Conservation (phyloP, 345 rosid genomes). For the Eucalyptus pauciflora region DNA sequence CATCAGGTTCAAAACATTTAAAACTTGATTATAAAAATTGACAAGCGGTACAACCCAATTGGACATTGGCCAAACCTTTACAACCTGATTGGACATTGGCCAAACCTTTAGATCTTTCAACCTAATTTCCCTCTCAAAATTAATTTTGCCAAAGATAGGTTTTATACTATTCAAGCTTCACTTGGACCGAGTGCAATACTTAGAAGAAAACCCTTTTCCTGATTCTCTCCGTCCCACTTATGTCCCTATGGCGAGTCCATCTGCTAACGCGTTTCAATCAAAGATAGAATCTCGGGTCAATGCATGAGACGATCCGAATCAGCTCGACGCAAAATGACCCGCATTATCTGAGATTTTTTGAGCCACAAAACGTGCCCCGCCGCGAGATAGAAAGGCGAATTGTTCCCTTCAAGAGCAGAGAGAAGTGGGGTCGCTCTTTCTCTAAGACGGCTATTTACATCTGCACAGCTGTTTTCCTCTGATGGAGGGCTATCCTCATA, state of each 20-base stretch:
- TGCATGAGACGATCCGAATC: background rate
- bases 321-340: background rate
- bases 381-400: background rate
- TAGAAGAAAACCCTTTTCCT: background rate
- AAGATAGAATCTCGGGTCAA: background rate
- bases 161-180: background rate
- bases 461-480: background rate
- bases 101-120: background rate
- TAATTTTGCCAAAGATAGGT: background rate
- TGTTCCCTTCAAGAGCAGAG: background rate
- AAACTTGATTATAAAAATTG: background rate
- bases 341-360: background rate
- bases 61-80: background rate
- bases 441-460: background rate
- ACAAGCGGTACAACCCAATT: accelerated
- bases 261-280: background rate
- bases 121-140: background rate
- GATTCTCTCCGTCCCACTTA: background rate
- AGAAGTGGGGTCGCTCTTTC: background rate
- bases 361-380: background rate
- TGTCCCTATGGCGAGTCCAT: background rate
- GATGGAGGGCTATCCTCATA: background rate
- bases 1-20: background rate
- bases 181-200: background rate
- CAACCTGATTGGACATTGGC: background rate